Base-by-base conservation (phyloP, 2,329 filamentous ascomycete genomes). In the Talaromyces funiculosus region DNA sequence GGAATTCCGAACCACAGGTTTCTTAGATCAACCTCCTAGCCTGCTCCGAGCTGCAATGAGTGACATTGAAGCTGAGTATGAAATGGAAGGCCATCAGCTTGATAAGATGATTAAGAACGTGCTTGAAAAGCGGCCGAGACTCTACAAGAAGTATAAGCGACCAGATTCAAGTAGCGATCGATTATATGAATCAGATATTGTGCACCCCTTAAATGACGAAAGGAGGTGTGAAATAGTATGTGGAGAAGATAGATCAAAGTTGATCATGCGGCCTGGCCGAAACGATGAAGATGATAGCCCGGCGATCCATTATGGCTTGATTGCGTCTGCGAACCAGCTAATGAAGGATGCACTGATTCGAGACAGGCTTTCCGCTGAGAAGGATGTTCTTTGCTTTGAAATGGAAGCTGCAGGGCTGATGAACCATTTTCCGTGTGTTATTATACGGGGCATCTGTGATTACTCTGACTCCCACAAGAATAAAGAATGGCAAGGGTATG, bases 291-390 rank as follows among this genome's bases (percentile, higher is more conserved):
- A 45, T 33, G 33, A 51, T 51, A 43, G 22, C 14, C 40, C 18
- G 29, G 42, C 22, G 9, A 26, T 51, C 10, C 63, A 64, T 47
- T 65, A 63, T 54, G 64, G 64, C 2, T 22, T 57, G 6, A 61
- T 65, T 33, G 64, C 63, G 0, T 65, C 64, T 22, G 64, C 40
- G 0, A 64, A 64, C 33, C 20, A 59, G 22, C 29, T 63, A 3
- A 60, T 65, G 20, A 63, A 49, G 6, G 29, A 61, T 53, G 45
- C 54, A 3, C n/a, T 59, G n/a, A 38, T 54, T 33, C 42, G 60
- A 1, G 54, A 61, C 29, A 10, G n/a, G 16, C 31, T 49, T 58
- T 16, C 33, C 1, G 33, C 33, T 4, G 33, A 35, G 12, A 35
- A 35, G 33, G 33, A 35, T 35, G 33, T 35, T 35, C 33, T 35